Conservation (phyloP, 345 rosid species). For the Linum tenue region DNA sequence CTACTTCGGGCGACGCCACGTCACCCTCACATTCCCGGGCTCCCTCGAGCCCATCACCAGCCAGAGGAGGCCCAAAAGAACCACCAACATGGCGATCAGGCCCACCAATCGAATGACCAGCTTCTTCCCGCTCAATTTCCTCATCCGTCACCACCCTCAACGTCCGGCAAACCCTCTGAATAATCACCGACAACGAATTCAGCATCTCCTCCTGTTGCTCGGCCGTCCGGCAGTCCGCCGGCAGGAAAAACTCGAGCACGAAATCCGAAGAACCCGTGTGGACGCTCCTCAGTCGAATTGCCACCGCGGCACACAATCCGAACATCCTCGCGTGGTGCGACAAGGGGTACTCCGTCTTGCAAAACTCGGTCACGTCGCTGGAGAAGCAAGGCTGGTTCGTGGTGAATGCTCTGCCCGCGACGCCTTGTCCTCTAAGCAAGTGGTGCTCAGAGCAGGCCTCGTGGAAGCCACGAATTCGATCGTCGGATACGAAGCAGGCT, state of each 20-base stretch:
- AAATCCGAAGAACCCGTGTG: slow-evolving; percentile 18
- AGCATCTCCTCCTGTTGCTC: slow-evolving; percentile 17
- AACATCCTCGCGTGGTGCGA: slow-evolving; percentile 56
- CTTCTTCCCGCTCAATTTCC: slow-evolving; percentile 31
- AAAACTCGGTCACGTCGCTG: slow-evolving; percentile 45
- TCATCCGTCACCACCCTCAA: slow-evolving; percentile 20
- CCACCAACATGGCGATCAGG: slow-evolving; percentile 15
- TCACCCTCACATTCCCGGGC: slow-evolving; percentile 20
- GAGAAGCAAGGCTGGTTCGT: slow-evolving; percentile 89
- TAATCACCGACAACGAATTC: slow-evolving; percentile 8
- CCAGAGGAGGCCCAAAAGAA: slow-evolving; percentile 19
- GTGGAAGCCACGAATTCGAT: slow-evolving; percentile 44
- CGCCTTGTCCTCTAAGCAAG: slow-evolving; percentile 83
- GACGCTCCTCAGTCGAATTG: slow-evolving; percentile 24
- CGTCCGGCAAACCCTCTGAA: slow-evolving; percentile 19
- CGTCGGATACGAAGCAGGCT: slow-evolving; percentile 59
- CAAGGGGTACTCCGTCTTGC: slow-evolving; percentile 74
- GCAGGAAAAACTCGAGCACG: slow-evolving; percentile 33
- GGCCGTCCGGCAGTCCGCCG: slow-evolving; percentile 21
- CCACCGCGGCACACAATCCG: slow-evolving; percentile 23
- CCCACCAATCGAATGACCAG: slow-evolving; percentile 25
- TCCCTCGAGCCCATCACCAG: slow-evolving; percentile 13
- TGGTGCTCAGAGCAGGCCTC: slow-evolving; percentile 96
- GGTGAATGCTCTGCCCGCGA: slow-evolving; percentile 74
- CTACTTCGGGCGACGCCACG: slow-evolving; percentile 16